Conservation (phyloP, 306 rosid species). For the Sophora flavescens region DNA sequence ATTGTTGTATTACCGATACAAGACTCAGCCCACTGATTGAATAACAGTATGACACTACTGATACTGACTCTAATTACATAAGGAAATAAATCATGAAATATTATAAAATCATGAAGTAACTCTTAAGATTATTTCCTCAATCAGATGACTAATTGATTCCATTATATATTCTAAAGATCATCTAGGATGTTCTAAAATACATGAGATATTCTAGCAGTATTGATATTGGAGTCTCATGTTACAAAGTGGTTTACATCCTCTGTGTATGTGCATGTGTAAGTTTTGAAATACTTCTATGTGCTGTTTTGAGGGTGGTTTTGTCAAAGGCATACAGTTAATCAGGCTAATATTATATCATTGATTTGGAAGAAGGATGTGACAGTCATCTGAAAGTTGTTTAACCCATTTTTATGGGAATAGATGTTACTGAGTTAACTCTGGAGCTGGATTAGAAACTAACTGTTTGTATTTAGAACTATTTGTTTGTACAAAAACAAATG, state of each 20-base stretch:
- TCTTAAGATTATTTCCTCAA: background rate
- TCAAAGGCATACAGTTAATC: background rate
- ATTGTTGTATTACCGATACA: background rate
- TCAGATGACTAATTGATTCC: background rate
- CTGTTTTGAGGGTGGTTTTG: slow-evolving; percentile 9
- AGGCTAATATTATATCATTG: background rate
- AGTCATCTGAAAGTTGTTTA: slow-evolving; percentile 3
- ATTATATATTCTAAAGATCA: background rate
- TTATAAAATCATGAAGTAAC: background rate
- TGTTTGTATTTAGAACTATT: background rate
- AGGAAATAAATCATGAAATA: background rate
- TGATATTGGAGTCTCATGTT: background rate
- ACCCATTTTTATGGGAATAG: background rate
- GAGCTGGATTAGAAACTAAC: background rate
- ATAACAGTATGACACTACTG: background rate
- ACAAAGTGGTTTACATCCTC: background rate
- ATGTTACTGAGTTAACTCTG: background rate
- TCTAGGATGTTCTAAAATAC: background rate
- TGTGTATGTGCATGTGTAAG: background rate
- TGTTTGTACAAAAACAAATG: slow-evolving; percentile 2
- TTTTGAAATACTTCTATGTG: background rate
- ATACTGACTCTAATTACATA: background rate
- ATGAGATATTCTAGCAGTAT: background rate
- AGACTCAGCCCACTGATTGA: background rate
- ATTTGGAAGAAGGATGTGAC: background rate